Base-by-base conservation (phyloP, 345 rosid genomes). In the Fremontodendron californicum region DNA sequence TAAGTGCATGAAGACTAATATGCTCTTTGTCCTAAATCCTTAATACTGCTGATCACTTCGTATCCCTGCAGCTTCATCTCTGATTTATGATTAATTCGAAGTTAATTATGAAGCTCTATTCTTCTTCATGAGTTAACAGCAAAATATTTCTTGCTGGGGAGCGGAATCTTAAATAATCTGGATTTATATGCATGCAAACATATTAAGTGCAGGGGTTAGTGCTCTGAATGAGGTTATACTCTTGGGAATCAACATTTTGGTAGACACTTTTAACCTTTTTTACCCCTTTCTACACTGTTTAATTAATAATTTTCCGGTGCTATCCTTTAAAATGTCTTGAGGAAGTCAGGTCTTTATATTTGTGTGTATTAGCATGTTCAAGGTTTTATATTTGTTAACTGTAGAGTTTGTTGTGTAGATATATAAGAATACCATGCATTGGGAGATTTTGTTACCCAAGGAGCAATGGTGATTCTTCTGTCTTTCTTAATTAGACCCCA, bases 391-490 rank as follows among this genome's bases (percentile, higher is more conserved):
- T n/a, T 49, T 3, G 19, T 16, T 49, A 16, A 49, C 54, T 49
- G n/a, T 16, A 16, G 54, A 16, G 54, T 49, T 48, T 49, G 6
- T 39, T 16, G 7, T 16, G 6, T 49, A 49, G 7, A 49, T 49
- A 15, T 49, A 4, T 16, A 49, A 49, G 54, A 48, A 49, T 15
- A 49, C 54, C 54, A 49, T 49, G n/a, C n/a, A 16, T 16, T 16
- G n/a, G 54, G 54, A 46, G 51, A 46, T 46, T 46, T 13, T 46
- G 13, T 46, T 49, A n/a, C n/a, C 19, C 23, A 4, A 52, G 10
- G 3, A 19, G 57, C 9, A 21, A 55, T 55, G 8, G 25, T n/a
- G 12, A 21, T 60, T 60, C 35, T 55, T 64, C 63, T 92, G 35
- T 33, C 35, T 33, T 1, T 54, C 63, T 60, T 60, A 4, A 12